Base-by-base conservation (phyloP, 495 filamentous ascomycete genomes). In the Penicillium cataractarum region DNA sequence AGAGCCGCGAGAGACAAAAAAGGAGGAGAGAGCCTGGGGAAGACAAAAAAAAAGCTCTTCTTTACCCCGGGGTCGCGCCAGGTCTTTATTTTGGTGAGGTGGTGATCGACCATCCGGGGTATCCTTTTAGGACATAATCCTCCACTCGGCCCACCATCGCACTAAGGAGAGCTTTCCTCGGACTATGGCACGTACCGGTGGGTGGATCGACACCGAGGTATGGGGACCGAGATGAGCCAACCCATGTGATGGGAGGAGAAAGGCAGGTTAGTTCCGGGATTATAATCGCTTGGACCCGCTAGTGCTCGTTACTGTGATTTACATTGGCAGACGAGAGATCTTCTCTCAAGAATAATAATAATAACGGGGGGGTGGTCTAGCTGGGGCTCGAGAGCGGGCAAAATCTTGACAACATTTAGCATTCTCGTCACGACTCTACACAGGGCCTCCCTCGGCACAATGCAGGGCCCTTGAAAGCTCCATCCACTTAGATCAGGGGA, bases 121-220 rank as follows among this genome's bases (percentile, higher is more conserved):
- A 64, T 59, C 62, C 35, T 62, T 64, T 68, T 62, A 56, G 62
- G 69, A 56, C 54, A 62, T 56, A 61, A 61, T 57, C 56, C 52
- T 61, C 55, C 57, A 63, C 60, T 42, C 37, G 52, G 60, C 49
- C 42, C 51, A 53, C 49, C 22, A 5, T 40, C 33, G 37, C 52
- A 42, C 54, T 44, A 66, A 33, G 19, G 29, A 52, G 55, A 48
- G 55, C 27, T 55, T 39, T 42, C 32, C 57, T 9, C 53, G 61
- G 62, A 58, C 51, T 33, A 22, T 32, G 26, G 35, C 52, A 48
- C 37, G 42, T 15, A 37, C 39, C 24, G 61, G 50, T 24, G 27
- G 32, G 55, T 64, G 50, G 66, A 68, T 66, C 63, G 60, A 66
- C 66, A 66, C 66, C 66, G 66, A 68, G 66, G 66, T 57, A 66